phyloP scores from a whole-genome alignment of 169 alveolate species.

The Cryptosporidium xiaoi region DNA sequence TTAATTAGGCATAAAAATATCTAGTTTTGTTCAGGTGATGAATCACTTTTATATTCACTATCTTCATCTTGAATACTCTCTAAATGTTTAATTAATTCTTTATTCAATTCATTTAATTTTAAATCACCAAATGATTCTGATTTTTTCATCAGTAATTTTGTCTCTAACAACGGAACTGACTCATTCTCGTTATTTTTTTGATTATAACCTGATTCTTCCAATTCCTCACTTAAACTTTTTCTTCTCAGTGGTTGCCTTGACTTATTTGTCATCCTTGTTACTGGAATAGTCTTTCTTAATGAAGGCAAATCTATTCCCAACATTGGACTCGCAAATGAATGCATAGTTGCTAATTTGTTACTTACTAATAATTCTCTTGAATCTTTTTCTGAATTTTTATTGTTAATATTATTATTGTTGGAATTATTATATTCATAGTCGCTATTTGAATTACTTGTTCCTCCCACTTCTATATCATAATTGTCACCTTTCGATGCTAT shows the following conservation, averaged over 20 bases:
- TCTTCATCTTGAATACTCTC: slow-evolving; percentile 30
- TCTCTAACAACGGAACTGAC: slow-evolving; percentile 24
- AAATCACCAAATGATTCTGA: neutral
- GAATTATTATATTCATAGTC: neutral
- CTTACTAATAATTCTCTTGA: slow-evolving; percentile 15
- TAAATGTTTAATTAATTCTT: slow-evolving; percentile 21
- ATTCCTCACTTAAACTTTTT: slow-evolving; percentile 30
- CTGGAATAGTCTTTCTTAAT: slow-evolving; percentile 43
- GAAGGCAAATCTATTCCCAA: slow-evolving; percentile 45
- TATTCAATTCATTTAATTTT: slow-evolving; percentile 6
- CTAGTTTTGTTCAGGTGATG: neutral
- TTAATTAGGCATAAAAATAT: no score
- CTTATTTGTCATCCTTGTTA: neutral
- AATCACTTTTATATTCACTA: slow-evolving; percentile 55
- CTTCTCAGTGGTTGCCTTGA: neutral
- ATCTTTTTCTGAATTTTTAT: neutral
- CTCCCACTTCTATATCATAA: neutral
- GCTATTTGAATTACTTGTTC: neutral
- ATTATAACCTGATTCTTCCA: slow-evolving; percentile 39
- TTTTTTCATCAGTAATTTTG: neutral
- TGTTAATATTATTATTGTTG: neutral
- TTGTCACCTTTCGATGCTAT: slow-evolving; percentile 6
- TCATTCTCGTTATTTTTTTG: slow-evolving; percentile 30
- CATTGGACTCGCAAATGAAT: slow-evolving; percentile 5
- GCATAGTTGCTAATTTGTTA: slow-evolving; percentile 50